Conservation (phyloP, 225 moss, liverwort and hornwort species). For the Bryum argenteum region DNA sequence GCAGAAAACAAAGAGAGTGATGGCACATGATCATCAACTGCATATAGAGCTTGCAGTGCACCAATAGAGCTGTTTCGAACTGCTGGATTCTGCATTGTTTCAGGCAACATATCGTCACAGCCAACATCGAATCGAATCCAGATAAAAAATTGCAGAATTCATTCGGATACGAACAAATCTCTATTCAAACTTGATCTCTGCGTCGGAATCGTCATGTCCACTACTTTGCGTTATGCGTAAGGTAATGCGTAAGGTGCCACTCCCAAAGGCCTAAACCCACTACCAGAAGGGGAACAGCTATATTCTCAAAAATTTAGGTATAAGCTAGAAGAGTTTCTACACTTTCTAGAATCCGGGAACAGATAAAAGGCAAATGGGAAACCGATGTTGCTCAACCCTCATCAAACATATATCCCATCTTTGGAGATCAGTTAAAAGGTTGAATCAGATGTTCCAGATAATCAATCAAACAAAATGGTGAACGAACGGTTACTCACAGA, state of each 20-base stretch:
- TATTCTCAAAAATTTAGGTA: not conserved
- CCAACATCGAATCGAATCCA: slow-evolving; percentile 21
- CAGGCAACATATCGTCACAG: slow-evolving; percentile 27
- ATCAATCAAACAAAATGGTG: slow-evolving; percentile 15
- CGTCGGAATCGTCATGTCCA: not conserved
- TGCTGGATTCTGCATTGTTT: slow-evolving; percentile 65
- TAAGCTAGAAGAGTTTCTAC: not conserved
- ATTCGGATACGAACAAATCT: not conserved
- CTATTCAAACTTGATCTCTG: not conserved
- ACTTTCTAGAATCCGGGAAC: not conserved
- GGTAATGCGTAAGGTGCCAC: not conserved
- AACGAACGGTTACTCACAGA: slow-evolving; percentile 6
- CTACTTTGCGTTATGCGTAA: not conserved
- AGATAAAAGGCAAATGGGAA: not conserved
- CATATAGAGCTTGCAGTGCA: slow-evolving; percentile 88
- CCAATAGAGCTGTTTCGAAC: slow-evolving; percentile 89
- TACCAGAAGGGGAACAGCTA: not conserved
- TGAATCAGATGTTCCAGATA: slow-evolving; percentile 15
- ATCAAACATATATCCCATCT: not conserved
- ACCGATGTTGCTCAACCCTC: slow-evolving; percentile 1
- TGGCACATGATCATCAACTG: slow-evolving; percentile 94
- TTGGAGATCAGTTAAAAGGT: slow-evolving; percentile 3
- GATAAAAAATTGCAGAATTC: slow-evolving; percentile 1
- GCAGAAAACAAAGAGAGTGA: slow-evolving; percentile 93
- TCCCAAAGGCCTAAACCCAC: not conserved